Percentiles rank a stretch among this genome's conserved stretches.
phyloP scores from a whole-genome alignment of 495 filamentous ascomycete species.

The Lophiostoma macrostomum region DNA sequence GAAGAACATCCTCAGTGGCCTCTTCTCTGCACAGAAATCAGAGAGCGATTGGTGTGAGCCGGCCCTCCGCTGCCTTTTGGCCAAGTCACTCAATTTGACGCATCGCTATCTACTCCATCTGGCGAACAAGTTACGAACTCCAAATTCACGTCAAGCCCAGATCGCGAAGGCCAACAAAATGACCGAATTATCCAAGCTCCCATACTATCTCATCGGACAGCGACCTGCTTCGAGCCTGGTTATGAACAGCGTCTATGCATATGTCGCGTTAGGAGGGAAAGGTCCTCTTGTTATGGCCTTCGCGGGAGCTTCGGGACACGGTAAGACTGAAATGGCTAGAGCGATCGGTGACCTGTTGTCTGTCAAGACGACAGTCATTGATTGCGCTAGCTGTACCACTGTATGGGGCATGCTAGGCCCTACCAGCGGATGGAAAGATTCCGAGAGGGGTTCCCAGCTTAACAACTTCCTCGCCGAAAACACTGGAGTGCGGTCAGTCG shows the following conservation, averaged over 20 bases:
- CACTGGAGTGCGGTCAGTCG: slow-evolving; percentile 43
- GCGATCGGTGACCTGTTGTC: slow-evolving; percentile 37
- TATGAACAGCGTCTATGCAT: slow-evolving; percentile 37
- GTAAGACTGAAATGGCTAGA: slow-evolving; percentile 29
- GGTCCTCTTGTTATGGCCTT: slow-evolving; percentile 29
- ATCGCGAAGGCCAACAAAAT: slow-evolving; percentile 39
- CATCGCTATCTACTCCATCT: slow-evolving; percentile 48
- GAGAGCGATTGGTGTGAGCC: background rate
- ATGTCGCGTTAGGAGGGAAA: slow-evolving; percentile 30
- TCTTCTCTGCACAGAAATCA: background rate
- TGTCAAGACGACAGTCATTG: slow-evolving; percentile 42
- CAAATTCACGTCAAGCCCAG: slow-evolving; percentile 38
- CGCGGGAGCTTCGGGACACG: slow-evolving; percentile 20
- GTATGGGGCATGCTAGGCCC: slow-evolving; percentile 52
- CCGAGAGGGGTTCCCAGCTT: slow-evolving; percentile 44
- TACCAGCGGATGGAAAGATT: slow-evolving; percentile 36
- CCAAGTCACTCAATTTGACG: slow-evolving; percentile 39
- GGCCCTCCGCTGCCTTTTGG: background rate
- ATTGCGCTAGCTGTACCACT: slow-evolving; percentile 44
- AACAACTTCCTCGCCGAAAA: slow-evolving; percentile 55
- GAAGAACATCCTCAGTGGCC: background rate
- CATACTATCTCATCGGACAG: slow-evolving; percentile 51
- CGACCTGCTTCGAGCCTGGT: slow-evolving; percentile 40
- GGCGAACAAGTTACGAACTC: slow-evolving; percentile 33
- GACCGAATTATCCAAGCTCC: slow-evolving; percentile 42